Percentiles rank a stretch among this genome's conserved stretches.
Conservation (phyloP, 2,329 filamentous ascomycete genomes). For the Penicillium sp. region DNA sequence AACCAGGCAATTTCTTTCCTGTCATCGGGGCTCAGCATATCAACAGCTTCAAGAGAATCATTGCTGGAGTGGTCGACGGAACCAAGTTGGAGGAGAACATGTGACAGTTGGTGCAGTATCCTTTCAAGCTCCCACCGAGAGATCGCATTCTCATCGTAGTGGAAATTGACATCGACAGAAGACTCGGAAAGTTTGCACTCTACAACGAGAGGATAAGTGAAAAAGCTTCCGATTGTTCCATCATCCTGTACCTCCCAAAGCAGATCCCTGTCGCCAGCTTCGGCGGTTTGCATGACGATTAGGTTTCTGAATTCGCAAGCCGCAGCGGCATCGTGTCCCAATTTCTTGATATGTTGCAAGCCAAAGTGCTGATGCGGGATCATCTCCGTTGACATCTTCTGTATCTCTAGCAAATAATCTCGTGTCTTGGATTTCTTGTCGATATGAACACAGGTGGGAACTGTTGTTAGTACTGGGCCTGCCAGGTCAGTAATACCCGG, state of each 20-base stretch:
- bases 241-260: conserved; percentile 39
- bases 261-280: conserved; percentile 20
- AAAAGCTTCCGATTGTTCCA: conserved; percentile 55
- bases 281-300: conserved; percentile 39
- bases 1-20: conserved; percentile 25
- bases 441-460: conserved; percentile 36
- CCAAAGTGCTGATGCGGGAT: conserved; percentile 64
- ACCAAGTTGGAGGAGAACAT: conserved; percentile 33
- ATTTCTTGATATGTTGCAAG: conserved; percentile 50
- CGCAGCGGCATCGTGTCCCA: conserved; percentile 47
- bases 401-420: conserved; percentile 55
- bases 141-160: conserved; percentile 62
- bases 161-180: conserved; percentile 57
- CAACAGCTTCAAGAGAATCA: background rate
- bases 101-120: conserved; percentile 50
- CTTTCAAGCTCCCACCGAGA: conserved; percentile 50
- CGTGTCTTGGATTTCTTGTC: conserved; percentile 32
- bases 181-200: conserved; percentile 57
- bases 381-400: conserved; percentile 53
- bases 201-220: conserved; percentile 60
- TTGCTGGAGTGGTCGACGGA: conserved; percentile 20
- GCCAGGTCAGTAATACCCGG: conserved; percentile 41
- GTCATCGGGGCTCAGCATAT: conserved; percentile 30
- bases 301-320: conserved; percentile 48
- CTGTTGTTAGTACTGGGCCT: conserved; percentile 22